Conservation (phyloP, 345 rosid species). For the Stellera chamaejasme region DNA sequence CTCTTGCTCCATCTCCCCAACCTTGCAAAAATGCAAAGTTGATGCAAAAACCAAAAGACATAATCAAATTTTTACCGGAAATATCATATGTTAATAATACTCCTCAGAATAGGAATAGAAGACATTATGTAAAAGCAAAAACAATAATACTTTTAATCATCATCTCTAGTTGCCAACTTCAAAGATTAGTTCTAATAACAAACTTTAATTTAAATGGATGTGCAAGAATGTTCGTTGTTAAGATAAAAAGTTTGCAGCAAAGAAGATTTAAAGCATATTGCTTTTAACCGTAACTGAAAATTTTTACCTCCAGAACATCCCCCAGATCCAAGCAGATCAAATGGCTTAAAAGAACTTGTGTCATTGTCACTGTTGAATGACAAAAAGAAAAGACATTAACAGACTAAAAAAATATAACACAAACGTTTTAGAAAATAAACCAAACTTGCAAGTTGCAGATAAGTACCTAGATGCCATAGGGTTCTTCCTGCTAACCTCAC, state of each 20-base stretch:
- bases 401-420: conserved; percentile 12
- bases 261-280: background rate
- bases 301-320: conserved; percentile 62
- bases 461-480: conserved; percentile 37
- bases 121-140: too few relatives aligned
- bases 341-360: conserved; percentile 47
- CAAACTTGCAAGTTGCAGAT: conserved; percentile 1
- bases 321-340: conserved; percentile 60
- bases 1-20: conserved; percentile 57
- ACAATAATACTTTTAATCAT: too few relatives aligned
- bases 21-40: conserved; percentile 24
- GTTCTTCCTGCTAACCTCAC: conserved; percentile 75
- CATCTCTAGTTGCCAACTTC: too few relatives aligned
- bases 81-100: background rate
- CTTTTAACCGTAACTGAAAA: background rate
- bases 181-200: background rate
- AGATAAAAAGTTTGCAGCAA: conserved; percentile 4
- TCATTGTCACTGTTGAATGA: conserved; percentile 47
- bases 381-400: conserved; percentile 17
- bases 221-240: background rate
- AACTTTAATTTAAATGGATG: conserved; percentile 5
- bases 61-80: background rate
- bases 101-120: background rate
- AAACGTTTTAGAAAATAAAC: background rate
- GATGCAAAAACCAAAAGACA: conserved; percentile 4